Conservation (phyloP, 495 filamentous ascomycete species). For the Annulohypoxylon moriforme region DNA sequence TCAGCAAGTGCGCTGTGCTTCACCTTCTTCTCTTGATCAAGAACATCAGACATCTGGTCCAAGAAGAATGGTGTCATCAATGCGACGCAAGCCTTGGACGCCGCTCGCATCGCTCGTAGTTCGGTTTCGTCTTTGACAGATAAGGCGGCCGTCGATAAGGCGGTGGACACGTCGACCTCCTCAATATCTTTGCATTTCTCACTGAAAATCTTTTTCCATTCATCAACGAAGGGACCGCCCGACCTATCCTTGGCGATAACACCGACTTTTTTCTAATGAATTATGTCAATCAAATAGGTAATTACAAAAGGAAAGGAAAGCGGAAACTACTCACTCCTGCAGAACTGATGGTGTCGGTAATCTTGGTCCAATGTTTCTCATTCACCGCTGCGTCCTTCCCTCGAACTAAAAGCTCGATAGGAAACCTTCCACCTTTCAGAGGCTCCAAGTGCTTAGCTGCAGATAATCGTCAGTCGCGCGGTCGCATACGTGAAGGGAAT, state of each 20-base stretch:
- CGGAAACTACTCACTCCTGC: conserved; percentile 76
- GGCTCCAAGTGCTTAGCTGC: conserved; percentile 92
- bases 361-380: conserved; percentile 83
- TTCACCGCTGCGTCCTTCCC: conserved; percentile 92
- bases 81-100: conserved; percentile 90
- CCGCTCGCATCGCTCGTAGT: conserved; percentile 90
- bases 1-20: conserved; percentile 84
- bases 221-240: conserved; percentile 89
- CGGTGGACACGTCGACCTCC: conserved; percentile 85
- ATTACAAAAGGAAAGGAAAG: not conserved
- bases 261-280: conserved; percentile 85
- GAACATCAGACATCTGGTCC: conserved; percentile 94
- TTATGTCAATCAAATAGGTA: conserved; percentile 1
- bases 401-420: conserved; percentile 87
- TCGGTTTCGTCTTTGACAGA: conserved; percentile 97
- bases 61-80: conserved; percentile 94
- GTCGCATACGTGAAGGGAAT: not conserved
- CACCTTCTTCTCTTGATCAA: conserved; percentile 96
- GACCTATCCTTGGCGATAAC: conserved; percentile 84
- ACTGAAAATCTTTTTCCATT: conserved; percentile 87
- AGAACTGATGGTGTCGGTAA: conserved; percentile 83
- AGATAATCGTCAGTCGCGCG: conserved; percentile 40
- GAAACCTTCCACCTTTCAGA: conserved; percentile 89
- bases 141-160: conserved; percentile 83
- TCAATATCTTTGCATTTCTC: conserved; percentile 85